These are phyloP conservation scores for Metschnikowia baotianmanensis DNA, from an alignment of 805 yeast species.

Conservation along the genomic window DNA sequence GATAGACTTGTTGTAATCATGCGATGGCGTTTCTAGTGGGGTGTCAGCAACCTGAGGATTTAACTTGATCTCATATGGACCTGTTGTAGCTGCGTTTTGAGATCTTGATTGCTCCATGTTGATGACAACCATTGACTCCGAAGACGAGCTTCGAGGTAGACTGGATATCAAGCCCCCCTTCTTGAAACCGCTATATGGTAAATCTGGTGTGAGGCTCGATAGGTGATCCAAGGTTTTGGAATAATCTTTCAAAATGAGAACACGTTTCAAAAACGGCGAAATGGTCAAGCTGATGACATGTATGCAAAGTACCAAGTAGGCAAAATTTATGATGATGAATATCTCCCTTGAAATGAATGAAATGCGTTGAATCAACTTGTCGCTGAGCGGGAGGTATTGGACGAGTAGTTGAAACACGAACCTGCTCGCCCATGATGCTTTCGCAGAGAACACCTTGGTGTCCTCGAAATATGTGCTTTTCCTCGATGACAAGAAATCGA, in stretches of 20 bases:
- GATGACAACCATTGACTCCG: slow-evolving; percentile 16
- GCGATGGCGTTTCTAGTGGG: neutral
- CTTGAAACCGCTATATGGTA: slow-evolving; percentile 19
- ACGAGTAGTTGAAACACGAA: neutral
- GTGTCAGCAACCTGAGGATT: slow-evolving; percentile 1
- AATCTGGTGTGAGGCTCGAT: slow-evolving; percentile 22
- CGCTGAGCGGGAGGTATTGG: slow-evolving; percentile 1
- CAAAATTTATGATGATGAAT: slow-evolving; percentile 16
- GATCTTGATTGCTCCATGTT: slow-evolving; percentile 15
- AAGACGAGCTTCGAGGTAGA: slow-evolving; percentile 9
- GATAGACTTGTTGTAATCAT: slow-evolving; percentile 12
- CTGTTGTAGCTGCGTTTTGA: neutral
- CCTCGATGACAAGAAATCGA: neutral
- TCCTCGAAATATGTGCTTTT: slow-evolving; percentile 3
- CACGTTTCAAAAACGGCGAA: slow-evolving; percentile 17
- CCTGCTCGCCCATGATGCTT: slow-evolving; percentile 7
- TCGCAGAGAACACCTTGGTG: slow-evolving; percentile 2
- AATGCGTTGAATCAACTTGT: slow-evolving; percentile 1
- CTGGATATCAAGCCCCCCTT: slow-evolving; percentile 10
- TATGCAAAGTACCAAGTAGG: slow-evolving; percentile 25
- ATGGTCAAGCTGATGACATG: slow-evolving; percentile 26
- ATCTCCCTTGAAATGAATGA: slow-evolving; percentile 14
- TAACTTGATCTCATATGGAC: slow-evolving; percentile 8
- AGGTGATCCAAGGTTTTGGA: slow-evolving; percentile 23
- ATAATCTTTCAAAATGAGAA: slow-evolving; percentile 20